A percentile compares a stretch with the other conserved stretches of the same genome.
Conservation (phyloP, 1,284 basidiomycete genomes). For the Heterobasidion irregulare region DNA sequence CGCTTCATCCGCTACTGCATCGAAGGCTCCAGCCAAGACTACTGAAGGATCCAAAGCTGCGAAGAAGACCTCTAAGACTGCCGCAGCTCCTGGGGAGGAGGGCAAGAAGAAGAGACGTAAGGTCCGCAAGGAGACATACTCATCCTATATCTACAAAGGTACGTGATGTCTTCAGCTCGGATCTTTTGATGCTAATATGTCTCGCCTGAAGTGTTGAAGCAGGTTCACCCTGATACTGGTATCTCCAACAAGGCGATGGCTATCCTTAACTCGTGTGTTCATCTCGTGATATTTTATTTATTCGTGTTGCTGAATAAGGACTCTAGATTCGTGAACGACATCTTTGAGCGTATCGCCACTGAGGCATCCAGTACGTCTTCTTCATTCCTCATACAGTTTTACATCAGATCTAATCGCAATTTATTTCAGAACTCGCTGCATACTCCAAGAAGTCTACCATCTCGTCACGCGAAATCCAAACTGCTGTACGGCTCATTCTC, state of each 20-base stretch:
- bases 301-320: background rate
- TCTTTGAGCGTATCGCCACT: constrained; percentile 88
- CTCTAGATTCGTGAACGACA: constrained; percentile 74
- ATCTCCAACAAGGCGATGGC: constrained; percentile 97
- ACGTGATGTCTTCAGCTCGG: constrained; percentile 15
- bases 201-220: constrained; percentile 39
- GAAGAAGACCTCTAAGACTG: constrained; percentile 77
- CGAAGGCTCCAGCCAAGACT: constrained; percentile 73
- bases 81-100: constrained; percentile 51
- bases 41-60: constrained; percentile 68
- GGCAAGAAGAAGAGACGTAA: constrained; percentile 89
- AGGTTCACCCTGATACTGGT: constrained; percentile 95
- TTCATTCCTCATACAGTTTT: background rate
- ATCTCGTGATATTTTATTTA: background rate
- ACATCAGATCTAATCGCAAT: constrained; percentile 6
- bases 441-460: constrained; percentile 95
- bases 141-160: constrained; percentile 94
- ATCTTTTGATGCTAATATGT: background rate
- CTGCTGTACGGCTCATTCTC: constrained; percentile 84
- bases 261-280: constrained; percentile 69
- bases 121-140: constrained; percentile 86
- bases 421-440: constrained; percentile 66
- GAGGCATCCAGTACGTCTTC: constrained; percentile 72
- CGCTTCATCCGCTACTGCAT: constrained; percentile 59
- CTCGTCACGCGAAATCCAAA: constrained; percentile 91